Evolutionary conservation across 345 rosid genomes (phyloP), one percentile per base, ranked within the genome.

Genomic region (Turnera subulata): DNA sequence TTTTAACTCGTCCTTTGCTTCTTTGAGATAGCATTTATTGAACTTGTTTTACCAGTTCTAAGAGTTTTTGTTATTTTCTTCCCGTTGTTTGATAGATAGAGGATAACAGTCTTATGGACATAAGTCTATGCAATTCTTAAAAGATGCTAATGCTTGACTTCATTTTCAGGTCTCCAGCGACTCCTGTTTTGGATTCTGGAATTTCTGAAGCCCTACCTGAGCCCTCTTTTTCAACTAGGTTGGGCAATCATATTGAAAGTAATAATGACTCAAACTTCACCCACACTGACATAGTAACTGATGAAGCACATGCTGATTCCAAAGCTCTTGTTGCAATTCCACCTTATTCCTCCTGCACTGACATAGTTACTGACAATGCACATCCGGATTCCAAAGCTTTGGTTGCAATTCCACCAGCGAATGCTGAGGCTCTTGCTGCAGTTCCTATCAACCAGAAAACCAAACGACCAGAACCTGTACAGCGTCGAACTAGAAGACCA

Each of bases 401-500:
- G 66, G 84, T 85, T 72, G 68, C 79, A 39, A 74, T 87, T 66
- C 77, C 91, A 37, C 63, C 80, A 15, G 62, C 59, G 58, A 74
- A 73, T 46, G 73, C 65, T 14, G 79, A 77, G 61, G 83, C 87
- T 26, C 81, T 89, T 53, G 83, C 84, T 59, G 66, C 83, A 66
- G 80, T 87, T 69, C 95, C 96, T 2, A 38, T 76, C 50, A 87
- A 73, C 78, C 82, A 61, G 66, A 87, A 90, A 78, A 53, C 58
- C 53, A 86, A 71, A 63, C 91, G 85, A 46, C 59, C 90, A 58
- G 99, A 89, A 57, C 62, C 78, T 70, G 84, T 81, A 56, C 96
- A 85, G 70, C 97, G 99, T 53, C 81, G 99, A 71, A 84, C 88
- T 50, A 74, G 99, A 83, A 85, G 99, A 69, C 99, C 99, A 23